Conservation (phyloP, 2,329 filamentous ascomycete species). For the Diaporthe sp. region DNA sequence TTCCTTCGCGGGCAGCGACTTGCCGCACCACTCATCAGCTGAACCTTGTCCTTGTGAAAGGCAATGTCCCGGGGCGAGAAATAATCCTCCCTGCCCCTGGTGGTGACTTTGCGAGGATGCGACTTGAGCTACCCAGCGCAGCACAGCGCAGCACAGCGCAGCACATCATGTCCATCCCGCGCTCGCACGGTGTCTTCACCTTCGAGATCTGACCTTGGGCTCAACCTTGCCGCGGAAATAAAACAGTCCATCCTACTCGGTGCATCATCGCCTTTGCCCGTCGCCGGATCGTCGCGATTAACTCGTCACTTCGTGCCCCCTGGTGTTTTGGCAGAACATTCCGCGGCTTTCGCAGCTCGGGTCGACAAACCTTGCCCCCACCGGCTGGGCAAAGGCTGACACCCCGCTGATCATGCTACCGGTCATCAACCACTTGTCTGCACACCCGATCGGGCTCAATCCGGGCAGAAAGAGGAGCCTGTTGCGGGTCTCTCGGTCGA, state of each 20-base stretch:
- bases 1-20: not conserved
- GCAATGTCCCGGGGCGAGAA: not conserved
- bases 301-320: constrained; percentile 8
- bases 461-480: constrained; percentile 19
- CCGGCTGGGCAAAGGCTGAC: constrained; percentile 10
- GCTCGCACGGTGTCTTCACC: not conserved
- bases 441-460: constrained; percentile 4
- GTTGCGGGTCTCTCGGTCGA: not conserved
- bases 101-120: not conserved
- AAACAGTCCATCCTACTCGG: not conserved
- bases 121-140: not conserved
- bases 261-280: not conserved
- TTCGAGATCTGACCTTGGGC: constrained; percentile 2
- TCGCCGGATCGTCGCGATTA: not conserved
- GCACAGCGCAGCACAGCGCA: not conserved
- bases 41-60: constrained; percentile 17
- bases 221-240: constrained; percentile 12
- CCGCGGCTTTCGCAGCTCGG: constrained; percentile 1
- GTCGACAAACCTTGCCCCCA: constrained; percentile 26
- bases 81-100: not conserved
- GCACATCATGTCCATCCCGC: not conserved
- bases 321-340: not conserved
- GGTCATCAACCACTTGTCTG: constrained; percentile 7
- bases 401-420: constrained; percentile 17
- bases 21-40: constrained; percentile 23